Percentiles rank a stretch among this genome's conserved stretches.
These are phyloP conservation scores for Neurospora sp. DNA, from an alignment of 495 filamentous ascomycete species.

Conservation along the genomic window DNA sequence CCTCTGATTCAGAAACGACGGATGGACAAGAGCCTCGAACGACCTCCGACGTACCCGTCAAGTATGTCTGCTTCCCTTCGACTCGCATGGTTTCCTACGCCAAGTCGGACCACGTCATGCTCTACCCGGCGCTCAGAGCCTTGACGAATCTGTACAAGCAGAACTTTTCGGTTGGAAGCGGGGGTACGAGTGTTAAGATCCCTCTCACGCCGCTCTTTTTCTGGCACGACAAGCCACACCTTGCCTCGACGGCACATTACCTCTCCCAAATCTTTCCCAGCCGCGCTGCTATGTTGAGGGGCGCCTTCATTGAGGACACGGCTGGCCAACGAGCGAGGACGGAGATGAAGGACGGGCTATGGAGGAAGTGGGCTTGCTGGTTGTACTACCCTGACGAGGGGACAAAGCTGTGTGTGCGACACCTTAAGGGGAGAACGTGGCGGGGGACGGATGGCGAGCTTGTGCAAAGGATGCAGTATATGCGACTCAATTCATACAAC, in stretches of 20 bases:
- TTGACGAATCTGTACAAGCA: constrained; percentile 30
- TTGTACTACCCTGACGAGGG: constrained; percentile 36
- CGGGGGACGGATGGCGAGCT: constrained; percentile 24
- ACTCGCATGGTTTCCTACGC: constrained; percentile 35
- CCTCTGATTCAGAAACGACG: not conserved
- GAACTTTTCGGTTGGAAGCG: constrained; percentile 9
- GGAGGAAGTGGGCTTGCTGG: constrained; percentile 39
- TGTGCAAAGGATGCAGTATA: constrained; percentile 17
- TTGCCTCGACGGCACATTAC: constrained; percentile 34
- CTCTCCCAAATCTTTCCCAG: constrained; percentile 30
- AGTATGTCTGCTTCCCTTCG: constrained; percentile 33
- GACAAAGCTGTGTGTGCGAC: constrained; percentile 26
- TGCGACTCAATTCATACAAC: constrained; percentile 9
- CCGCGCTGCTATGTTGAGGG: constrained; percentile 29
- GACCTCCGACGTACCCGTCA: constrained; percentile 15
- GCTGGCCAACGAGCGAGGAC: constrained; percentile 34
- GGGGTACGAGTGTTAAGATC: constrained; percentile 9
- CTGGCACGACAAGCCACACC: constrained; percentile 41
- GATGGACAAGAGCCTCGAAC: not conserved
- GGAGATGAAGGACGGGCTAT: constrained; percentile 38
- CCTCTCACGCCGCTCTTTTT: constrained; percentile 39
- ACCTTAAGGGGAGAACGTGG: constrained; percentile 36
- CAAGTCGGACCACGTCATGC: constrained; percentile 28
- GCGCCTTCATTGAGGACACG: constrained; percentile 38
- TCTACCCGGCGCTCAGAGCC: constrained; percentile 23